Evolutionary conservation across 2,329 filamentous ascomycete species (phyloP).

Genomic region (Gnomoniopsis sp.): DNA sequence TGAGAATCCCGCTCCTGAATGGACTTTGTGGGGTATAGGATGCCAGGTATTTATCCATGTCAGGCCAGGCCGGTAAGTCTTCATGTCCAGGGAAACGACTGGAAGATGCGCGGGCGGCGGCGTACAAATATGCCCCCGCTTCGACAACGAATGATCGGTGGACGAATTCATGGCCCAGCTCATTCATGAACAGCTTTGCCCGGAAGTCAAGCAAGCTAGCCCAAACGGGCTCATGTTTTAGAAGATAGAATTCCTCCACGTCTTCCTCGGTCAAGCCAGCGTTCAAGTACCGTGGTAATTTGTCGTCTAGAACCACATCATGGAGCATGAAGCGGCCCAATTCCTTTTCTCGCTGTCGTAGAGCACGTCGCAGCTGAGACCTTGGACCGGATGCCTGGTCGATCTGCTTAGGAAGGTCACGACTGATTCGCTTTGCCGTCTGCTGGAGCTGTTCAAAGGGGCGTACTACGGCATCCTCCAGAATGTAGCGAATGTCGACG

Average conservation of each 20-base stretch:
- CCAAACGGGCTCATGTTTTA: conserved; percentile 25
- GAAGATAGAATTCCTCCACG: too few species aligned
- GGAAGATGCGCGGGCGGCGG: conserved; percentile 13
- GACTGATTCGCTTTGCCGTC: conserved; percentile 18
- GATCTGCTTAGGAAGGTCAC: conserved; percentile 16
- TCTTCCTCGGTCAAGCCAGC: conserved; percentile 16
- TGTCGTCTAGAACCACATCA: conserved; percentile 22
- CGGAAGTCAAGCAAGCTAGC: conserved; percentile 25
- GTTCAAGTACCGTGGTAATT: conserved; percentile 15
- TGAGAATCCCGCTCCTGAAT: conserved; percentile 13
- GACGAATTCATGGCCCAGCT: conserved; percentile 22
- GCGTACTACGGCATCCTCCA: conserved; percentile 23
- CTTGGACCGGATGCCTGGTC: conserved; percentile 16
- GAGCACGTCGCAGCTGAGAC: conserved; percentile 9
- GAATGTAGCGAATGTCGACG: conserved; percentile 28
- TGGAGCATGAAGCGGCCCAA: conserved; percentile 19
- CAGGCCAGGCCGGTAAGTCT: conserved; percentile 17
- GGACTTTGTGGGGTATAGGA: conserved; percentile 9
- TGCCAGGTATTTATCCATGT: conserved; percentile 21
- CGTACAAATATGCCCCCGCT: conserved; percentile 23
- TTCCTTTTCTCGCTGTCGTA: conserved; percentile 16
- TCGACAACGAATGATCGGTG: conserved; percentile 22
- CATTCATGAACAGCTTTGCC: conserved; percentile 21
- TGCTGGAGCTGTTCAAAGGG: conserved; percentile 22
- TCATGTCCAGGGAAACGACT: not conserved